Evolutionary conservation across 2,329 filamentous ascomycete species (phyloP).

Genomic region (Epichloe bromicola): DNA sequence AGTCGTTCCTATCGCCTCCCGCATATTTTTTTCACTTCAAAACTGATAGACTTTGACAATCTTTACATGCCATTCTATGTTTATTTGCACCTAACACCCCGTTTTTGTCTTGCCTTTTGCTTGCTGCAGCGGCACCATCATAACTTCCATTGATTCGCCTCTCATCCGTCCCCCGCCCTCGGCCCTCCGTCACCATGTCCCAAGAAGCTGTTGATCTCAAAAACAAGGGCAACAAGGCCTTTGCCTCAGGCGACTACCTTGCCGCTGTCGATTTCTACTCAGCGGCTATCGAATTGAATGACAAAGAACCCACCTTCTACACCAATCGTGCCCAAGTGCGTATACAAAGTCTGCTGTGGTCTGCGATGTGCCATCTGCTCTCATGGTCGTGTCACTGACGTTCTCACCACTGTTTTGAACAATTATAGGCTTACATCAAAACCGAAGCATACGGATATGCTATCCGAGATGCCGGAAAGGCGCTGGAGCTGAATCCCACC

Average conservation of each 20-base stretch:
- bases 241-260: constrained; percentile 76
- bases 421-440: constrained; percentile 75
- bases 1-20: neutral
- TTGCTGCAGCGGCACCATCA: neutral
- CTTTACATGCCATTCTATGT: neutral
- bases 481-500: constrained; percentile 75
- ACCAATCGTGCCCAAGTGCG: constrained; percentile 88
- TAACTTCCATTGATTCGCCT: neutral
- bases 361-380: neutral
- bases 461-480: constrained; percentile 78
- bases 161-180: neutral
- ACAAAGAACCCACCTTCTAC: constrained; percentile 77
- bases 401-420: neutral
- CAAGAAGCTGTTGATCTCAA: constrained; percentile 73
- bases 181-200: constrained; percentile 22
- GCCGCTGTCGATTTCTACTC: constrained; percentile 72
- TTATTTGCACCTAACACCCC: neutral
- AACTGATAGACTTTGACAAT: neutral
- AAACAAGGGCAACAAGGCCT: constrained; percentile 88
- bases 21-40: neutral
- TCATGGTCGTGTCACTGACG: constrained; percentile 33
- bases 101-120: neutral
- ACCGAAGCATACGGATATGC: constrained; percentile 91
- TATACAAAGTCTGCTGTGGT: constrained; percentile 9
- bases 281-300: constrained; percentile 74